Base-by-base conservation (phyloP, 768 basidiomycete genomes). In the Suillus alpinus region DNA sequence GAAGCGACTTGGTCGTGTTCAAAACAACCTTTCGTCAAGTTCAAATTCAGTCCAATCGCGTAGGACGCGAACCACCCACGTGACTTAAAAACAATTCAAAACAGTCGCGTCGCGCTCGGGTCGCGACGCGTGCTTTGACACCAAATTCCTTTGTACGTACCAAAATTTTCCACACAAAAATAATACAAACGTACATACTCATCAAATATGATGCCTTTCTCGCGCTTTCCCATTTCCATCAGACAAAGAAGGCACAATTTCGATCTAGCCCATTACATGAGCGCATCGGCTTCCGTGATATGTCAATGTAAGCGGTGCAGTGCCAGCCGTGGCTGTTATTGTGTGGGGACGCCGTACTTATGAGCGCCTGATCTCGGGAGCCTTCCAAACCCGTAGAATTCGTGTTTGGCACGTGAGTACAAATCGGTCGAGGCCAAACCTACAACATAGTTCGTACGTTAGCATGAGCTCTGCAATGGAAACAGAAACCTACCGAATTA, bases 1-100 rank as follows among this genome's bases (percentile, higher is more conserved):
- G 62, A 69, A 68, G 31, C 31, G 31, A 50, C 36, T 53, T 36
- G 52, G 69, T 70, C 59, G 61, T 64, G 64, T 57, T 58, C 62
- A 58, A 64, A 71, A 64, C 64, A 60, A 64, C 61, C 61, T 64
- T 41, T 49, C 44, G 41, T 56, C 51, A 60, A 68, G 58, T 63
- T 56, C 56, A 63, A 63, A 59, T 69, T 67, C 67, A 67, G 65
- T 64, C 58, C 56, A 65, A 31, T 74, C 75, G 73, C 73, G 76
- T 66, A 71, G 5, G 68, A 73, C 72, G 72, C 72, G 72, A 73
- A 73, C 74, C 69, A 68, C 57, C 9, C 77, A 78, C 77, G 77
- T 78, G 77, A 74, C 66, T 31, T 46, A 62, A 66, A 70, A 78
- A 78, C 60, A 75, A 40, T 34, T 59, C 68, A 75, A 62, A 73